Percentiles rank a stretch among this genome's conserved stretches.
These are phyloP conservation scores for Rhodamnia argentea DNA, from an alignment of 345 rosid species.

Conservation along the genomic window DNA sequence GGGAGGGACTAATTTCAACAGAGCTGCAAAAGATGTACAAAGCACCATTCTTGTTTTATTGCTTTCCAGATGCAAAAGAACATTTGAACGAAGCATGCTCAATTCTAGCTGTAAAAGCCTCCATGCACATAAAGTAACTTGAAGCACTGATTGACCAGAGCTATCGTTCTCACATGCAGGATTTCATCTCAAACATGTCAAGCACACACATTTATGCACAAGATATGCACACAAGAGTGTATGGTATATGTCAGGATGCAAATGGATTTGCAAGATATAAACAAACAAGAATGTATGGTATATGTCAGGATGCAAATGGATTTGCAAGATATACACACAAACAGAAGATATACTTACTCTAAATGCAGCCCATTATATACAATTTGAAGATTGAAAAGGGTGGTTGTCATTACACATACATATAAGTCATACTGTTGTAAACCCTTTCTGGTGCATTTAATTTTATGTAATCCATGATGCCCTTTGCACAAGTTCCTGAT, in stretches of 20 bases:
- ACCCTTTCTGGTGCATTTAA: constrained; percentile 87
- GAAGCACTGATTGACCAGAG: neutral
- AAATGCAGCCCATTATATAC: neutral
- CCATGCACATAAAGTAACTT: neutral
- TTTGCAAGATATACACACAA: neutral
- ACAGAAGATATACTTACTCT: neutral
- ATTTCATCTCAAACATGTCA: neutral
- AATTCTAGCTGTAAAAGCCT: neutral
- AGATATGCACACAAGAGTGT: neutral
- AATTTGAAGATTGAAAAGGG: neutral
- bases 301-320: neutral
- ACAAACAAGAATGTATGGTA: neutral
- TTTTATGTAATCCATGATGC: constrained; percentile 93
- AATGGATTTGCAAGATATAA: too few species aligned
- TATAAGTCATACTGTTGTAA: constrained; percentile 82
- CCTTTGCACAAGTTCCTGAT: constrained; percentile 93
- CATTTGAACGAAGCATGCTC: neutral
- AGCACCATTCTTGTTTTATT: neutral
- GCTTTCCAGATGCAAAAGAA: neutral
- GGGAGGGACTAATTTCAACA: constrained; percentile 88
- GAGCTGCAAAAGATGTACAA: constrained; percentile 37
- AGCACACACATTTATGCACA: neutral
- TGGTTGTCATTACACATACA: constrained; percentile 35
- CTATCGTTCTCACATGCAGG: neutral
- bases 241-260: too few species aligned